Base-by-base conservation (phyloP, 2,329 filamentous ascomycete species). In the Paramyrothecium roridum region DNA sequence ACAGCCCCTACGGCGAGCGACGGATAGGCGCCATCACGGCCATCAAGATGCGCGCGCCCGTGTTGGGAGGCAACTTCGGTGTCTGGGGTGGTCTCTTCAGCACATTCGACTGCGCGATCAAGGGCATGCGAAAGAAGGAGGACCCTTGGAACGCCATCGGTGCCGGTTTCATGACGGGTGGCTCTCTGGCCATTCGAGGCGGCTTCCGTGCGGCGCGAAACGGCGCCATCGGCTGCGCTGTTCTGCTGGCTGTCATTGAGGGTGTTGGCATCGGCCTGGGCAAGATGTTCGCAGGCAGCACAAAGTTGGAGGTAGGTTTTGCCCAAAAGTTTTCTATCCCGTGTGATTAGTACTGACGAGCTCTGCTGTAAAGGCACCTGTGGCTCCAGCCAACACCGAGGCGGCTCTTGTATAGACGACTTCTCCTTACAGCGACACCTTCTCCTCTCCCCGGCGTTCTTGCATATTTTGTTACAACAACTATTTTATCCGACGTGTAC, bases 131-230 rank as follows among this genome's bases (percentile, higher is more conserved):
- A 61, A 90, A 93, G 81, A 97, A 96, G 86, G 93, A 98, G 74
- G 93, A 97, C 72, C 91, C 93, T 13, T 97, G 91, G 79, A 97
- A 97, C 77, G 91, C 92, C 67, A 97, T 97, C 73, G 93, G 92
- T 65, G 93, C 93, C 34, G 93, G 93, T 52, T 96, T 96, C 81
- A 93, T 96, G 74, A 97, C 93, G 7, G 91, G 91, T 67, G 93
- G 93, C 65, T 84, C 92, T 40, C 81, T 98, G 46, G 93, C 93
- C 52, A 86, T 97, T 59, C 85, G 93, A 76, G 93, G 93, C 65
- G 93, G 93, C 56, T 88, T 88, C 72, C 92, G 90, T 78, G 91
- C 93, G 30, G 91, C 93, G 61, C 83, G 93, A 66, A 97, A 97
- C 75, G 91, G 91, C 56, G 93, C 93, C 58, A 97, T 98, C 67